These are phyloP conservation scores for Diversispora eburnea DNA, from an alignment of 192 early-diverging fungal species.

Conservation along the genomic window DNA sequence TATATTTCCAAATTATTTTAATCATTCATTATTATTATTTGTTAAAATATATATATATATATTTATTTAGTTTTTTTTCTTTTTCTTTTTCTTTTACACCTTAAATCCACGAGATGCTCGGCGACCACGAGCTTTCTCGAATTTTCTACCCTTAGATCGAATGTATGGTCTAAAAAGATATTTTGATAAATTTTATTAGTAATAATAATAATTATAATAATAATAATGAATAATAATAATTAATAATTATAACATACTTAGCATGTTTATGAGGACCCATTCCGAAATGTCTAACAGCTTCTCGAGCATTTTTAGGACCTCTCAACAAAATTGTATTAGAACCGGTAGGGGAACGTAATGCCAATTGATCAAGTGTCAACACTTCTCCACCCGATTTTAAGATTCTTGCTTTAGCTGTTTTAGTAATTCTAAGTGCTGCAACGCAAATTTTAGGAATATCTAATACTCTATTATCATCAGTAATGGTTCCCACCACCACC, in stretches of 20 bases:
- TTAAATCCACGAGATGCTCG: constrained; percentile 98
- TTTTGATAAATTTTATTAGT: background rate
- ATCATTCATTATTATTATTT: too few species aligned
- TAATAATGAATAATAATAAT: background rate
- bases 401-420: constrained; percentile 95
- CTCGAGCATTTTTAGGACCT: constrained; percentile 90
- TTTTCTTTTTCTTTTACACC: constrained; percentile 30
- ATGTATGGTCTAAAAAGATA: constrained; percentile 68
- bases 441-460: constrained; percentile 87
- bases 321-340: constrained; percentile 93
- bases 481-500: constrained; percentile 94
- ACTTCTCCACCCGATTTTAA: constrained; percentile 98
- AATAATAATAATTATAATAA: background rate
- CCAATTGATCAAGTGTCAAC: constrained; percentile 98
- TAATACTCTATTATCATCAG: constrained; percentile 91
- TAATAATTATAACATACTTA: constrained; percentile 32
- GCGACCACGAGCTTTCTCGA: constrained; percentile 99
- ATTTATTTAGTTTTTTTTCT: too few species aligned
- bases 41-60: too few species aligned
- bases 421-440: constrained; percentile 93
- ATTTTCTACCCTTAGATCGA: constrained; percentile 99
- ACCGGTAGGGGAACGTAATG: constrained; percentile 95
- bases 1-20: too few species aligned
- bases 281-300: constrained; percentile 99
- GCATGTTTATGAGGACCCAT: constrained; percentile 43